Evolutionary conservation across 495 filamentous ascomycete genomes (phyloP).

Genomic region (Penicillium coffeae): DNA sequence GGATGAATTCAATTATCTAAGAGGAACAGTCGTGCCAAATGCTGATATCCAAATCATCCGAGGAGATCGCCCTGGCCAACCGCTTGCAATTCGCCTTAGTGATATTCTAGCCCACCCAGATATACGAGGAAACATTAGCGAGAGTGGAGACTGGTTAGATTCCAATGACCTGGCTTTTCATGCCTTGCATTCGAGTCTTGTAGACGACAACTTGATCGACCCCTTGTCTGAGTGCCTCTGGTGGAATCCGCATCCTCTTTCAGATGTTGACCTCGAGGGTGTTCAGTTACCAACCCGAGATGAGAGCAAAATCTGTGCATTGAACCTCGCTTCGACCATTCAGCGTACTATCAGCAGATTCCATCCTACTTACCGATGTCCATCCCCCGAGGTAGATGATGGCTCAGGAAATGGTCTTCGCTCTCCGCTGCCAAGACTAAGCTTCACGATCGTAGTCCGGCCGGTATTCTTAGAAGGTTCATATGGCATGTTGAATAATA

Average conservation of each 20-base stretch:
- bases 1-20: slow-evolving; percentile 1
- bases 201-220: neutral
- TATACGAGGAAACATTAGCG: neutral
- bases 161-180: neutral
- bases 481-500: neutral
- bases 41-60: slow-evolving; percentile 6
- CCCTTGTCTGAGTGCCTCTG: neutral
- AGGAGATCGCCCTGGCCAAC: neutral
- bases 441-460: neutral
- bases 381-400: neutral
- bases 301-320: neutral
- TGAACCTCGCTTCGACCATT: neutral
- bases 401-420: too few relatives aligned
- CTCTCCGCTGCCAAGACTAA: neutral
- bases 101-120: slow-evolving; percentile 2
- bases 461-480: neutral
- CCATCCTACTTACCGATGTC: neutral
- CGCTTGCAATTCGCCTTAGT: slow-evolving; percentile 6
- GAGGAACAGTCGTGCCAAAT: slow-evolving; percentile 4
- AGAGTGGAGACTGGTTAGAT: slow-evolving; percentile 9
- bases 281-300: too few relatives aligned
- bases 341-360: neutral
- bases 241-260: neutral
- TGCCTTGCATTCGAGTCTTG: neutral
- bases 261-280: neutral